Evolutionary conservation across 2,329 filamentous ascomycete genomes (phyloP).

Genomic region (Fusarium beomiforme): DNA sequence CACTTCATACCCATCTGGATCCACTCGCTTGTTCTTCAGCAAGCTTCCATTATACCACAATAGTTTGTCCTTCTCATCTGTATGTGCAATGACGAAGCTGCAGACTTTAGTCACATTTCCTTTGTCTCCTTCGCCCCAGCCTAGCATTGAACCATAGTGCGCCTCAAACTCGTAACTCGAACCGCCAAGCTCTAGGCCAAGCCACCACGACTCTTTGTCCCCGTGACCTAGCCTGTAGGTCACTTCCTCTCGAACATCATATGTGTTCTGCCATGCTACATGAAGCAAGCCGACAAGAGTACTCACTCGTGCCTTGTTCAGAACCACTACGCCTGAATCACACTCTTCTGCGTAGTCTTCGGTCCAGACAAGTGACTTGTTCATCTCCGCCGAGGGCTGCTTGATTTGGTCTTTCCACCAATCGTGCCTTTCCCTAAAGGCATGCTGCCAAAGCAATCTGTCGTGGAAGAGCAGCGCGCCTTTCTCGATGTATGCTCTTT

Average conservation of each 20-base stretch:
- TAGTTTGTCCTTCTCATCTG: constrained; percentile 48
- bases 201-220: constrained; percentile 58
- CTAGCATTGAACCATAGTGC: constrained; percentile 54
- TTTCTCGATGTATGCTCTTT: constrained; percentile 43
- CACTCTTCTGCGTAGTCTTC: constrained; percentile 53
- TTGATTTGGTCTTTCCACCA: constrained; percentile 52
- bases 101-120: constrained; percentile 42
- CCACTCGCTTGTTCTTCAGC: constrained; percentile 50
- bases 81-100: constrained; percentile 53
- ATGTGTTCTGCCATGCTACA: constrained; percentile 55
- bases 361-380: constrained; percentile 49
- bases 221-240: constrained; percentile 54
- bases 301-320: constrained; percentile 50
- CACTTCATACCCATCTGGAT: constrained; percentile 44
- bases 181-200: constrained; percentile 53
- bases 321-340: constrained; percentile 53
- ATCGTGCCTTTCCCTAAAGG: constrained; percentile 43
- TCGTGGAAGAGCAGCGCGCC: constrained; percentile 54
- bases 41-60: constrained; percentile 56
- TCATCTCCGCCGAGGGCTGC: constrained; percentile 45
- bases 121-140: constrained; percentile 39
- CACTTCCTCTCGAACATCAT: constrained; percentile 49
- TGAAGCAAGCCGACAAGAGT: constrained; percentile 53
- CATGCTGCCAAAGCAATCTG: constrained; percentile 49
- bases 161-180: constrained; percentile 51